Evolutionary conservation across 2,329 filamentous ascomycete genomes (phyloP).

Genomic region (Nakataea oryzae): DNA sequence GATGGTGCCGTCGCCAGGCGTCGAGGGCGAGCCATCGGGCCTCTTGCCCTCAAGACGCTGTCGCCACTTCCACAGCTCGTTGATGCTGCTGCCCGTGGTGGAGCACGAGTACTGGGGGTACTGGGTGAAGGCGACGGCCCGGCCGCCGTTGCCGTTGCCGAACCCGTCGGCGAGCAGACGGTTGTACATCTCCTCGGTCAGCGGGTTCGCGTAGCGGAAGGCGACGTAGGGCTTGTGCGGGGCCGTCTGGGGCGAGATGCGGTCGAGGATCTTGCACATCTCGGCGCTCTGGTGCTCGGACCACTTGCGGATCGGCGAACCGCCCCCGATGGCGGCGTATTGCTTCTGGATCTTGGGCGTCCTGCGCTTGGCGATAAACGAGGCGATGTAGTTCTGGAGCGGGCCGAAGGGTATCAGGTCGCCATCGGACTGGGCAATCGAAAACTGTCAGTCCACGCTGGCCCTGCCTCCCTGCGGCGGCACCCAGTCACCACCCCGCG

Average conservation of each 20-base stretch:
- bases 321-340: conserved; percentile 88
- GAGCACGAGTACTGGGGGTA: conserved; percentile 98
- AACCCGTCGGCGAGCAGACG: conserved; percentile 80
- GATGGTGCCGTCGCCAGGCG: conserved; percentile 53
- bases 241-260: conserved; percentile 81
- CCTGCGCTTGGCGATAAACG: conserved; percentile 72
- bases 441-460: not conserved
- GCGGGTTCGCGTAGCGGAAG: conserved; percentile 85
- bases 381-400: conserved; percentile 82
- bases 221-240: conserved; percentile 97
- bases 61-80: conserved; percentile 97
- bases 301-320: conserved; percentile 98
- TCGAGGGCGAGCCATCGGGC: conserved; percentile 23
- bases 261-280: conserved; percentile 96
- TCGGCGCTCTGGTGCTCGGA: conserved; percentile 87
- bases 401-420: conserved; percentile 94
- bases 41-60: conserved; percentile 74
- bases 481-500: not conserved
- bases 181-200: conserved; percentile 91
- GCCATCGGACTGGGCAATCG: conserved; percentile 64
- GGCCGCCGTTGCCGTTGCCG: conserved; percentile 77
- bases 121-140: conserved; percentile 94
- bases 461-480: not conserved
- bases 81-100: conserved; percentile 89
- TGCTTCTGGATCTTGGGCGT: conserved; percentile 97